Percentiles rank a stretch among this genome's conserved stretches.
Evolutionary conservation across 1,284 basidiomycete genomes (phyloP).

Genomic region (Sanghuangporus weigelae): DNA sequence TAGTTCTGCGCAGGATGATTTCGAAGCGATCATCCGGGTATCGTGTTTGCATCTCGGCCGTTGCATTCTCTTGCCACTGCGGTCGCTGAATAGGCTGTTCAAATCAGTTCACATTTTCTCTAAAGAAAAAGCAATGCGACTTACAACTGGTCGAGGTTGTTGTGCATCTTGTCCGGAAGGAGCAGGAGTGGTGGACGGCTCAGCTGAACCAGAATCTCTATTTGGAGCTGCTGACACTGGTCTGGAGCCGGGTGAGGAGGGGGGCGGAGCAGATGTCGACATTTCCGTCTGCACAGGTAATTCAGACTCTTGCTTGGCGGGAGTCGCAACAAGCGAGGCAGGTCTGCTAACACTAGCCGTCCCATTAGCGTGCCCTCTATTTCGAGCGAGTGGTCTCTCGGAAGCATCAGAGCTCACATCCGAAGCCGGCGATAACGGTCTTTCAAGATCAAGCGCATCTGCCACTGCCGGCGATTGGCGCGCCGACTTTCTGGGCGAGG

Average conservation of each 20-base stretch:
- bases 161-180: not conserved
- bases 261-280: not conserved
- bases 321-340: slow-evolving; percentile 22
- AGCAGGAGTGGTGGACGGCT: slow-evolving; percentile 7
- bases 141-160: slow-evolving; percentile 2
- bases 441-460: slow-evolving; percentile 29
- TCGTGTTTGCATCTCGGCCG: slow-evolving; percentile 59
- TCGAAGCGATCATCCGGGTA: slow-evolving; percentile 86
- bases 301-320: slow-evolving; percentile 17
- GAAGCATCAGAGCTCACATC: slow-evolving; percentile 57
- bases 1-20: slow-evolving; percentile 58
- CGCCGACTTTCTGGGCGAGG: slow-evolving; percentile 16
- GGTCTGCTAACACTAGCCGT: slow-evolving; percentile 32
- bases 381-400: slow-evolving; percentile 62
- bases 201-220: slow-evolving; percentile 8
- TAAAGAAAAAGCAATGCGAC: not conserved
- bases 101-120: not conserved
- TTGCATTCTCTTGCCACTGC: slow-evolving; percentile 63
- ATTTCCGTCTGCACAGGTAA: slow-evolving; percentile 13
- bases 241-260: not conserved
- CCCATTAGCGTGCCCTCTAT: slow-evolving; percentile 44
- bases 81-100: slow-evolving; percentile 43
- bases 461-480: slow-evolving; percentile 27
- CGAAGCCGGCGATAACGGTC: slow-evolving; percentile 54
- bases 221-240: not conserved